Evolutionary conservation across 495 filamentous ascomycete species (phyloP), one percentile per base, ranked within the genome.

Genomic region (Darksidea phi): DNA sequence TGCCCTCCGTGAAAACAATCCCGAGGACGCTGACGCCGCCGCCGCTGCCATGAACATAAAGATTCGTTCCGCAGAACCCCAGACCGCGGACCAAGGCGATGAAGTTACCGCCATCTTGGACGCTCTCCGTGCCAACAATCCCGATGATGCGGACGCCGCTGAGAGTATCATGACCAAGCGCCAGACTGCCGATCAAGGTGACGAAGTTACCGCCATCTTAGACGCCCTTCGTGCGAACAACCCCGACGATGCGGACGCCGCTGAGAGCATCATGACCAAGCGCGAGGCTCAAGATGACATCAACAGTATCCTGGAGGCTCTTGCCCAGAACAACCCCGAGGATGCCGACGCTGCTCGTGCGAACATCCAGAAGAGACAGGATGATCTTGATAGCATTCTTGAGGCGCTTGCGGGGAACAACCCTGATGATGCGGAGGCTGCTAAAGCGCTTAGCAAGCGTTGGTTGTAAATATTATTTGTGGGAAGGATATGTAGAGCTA

Each of bases 1-100:
- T 3, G 59, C 59, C 28, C 52, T 62, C 12, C 12, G 26, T 23
- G 51, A 37, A 13, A 62, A 62, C 52, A 56, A 43, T 51, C 59
- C 59, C 42, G 59, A 62, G 2, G 59, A 62, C 28, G 59, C 59
- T 15, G 46, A 20, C 36, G 59, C 59, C 15, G 59, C 59, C 3
- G 15, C 49, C 7, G 11, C 50, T 0, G 18, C 21, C 42, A 28
- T 23, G 13, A 60, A 32, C 1, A 28, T 28, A 6, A 56, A 62
- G 51, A 32, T 32, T 10, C 42, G 38, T 13, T 12, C 41, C 13
- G 38, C 38, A 37, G 38, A 18, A 3, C 52, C 49, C n/a, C 58
- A 61, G 23, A 43, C 28, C 28, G 28, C 28, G 4, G 4, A 3
- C 10, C 28, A 32, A 32, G 28, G 28, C 41, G 41, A 49, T 23